Evolutionary conservation across 2,329 filamentous ascomycete genomes (phyloP).

Genomic region (Meredithiella fracta): DNA sequence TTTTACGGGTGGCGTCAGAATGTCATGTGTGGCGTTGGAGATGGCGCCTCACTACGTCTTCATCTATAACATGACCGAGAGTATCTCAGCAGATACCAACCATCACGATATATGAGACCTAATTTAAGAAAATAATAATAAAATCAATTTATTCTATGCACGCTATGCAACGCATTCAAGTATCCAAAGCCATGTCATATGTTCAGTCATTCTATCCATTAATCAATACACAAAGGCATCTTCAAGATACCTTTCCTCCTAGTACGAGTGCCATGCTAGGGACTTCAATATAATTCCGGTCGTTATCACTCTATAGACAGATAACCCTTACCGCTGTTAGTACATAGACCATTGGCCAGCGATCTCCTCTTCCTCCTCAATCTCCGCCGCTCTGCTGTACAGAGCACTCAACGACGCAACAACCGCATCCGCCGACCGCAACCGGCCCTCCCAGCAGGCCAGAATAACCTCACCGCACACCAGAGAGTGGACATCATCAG

Average conservation of each 20-base stretch:
- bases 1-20: constrained; percentile 1
- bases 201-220: constrained; percentile 13
- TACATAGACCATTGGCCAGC: constrained; percentile 15
- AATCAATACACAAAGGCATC: constrained; percentile 11
- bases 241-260: constrained; percentile 3
- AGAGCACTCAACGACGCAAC: constrained; percentile 12
- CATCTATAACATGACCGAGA: too few species aligned
- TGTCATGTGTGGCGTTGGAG: neutral
- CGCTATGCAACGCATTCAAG: constrained; percentile 9
- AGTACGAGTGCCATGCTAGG: constrained; percentile 2
- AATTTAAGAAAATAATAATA: constrained; percentile 3
- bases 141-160: constrained; percentile 11
- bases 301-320: constrained; percentile 7
- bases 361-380: constrained; percentile 14
- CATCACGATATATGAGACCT: neutral
- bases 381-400: constrained; percentile 13
- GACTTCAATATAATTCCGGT: neutral
- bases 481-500: constrained; percentile 17
- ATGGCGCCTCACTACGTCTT: too few species aligned
- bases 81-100: neutral
- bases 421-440: constrained; percentile 12
- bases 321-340: constrained; percentile 9
- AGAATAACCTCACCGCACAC: constrained; percentile 19
- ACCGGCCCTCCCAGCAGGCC: constrained; percentile 19
- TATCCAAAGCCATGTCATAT: constrained; percentile 10